These are phyloP conservation scores for Aethionema arabicum DNA, from an alignment of 345 rosid species.

Conservation along the genomic window DNA sequence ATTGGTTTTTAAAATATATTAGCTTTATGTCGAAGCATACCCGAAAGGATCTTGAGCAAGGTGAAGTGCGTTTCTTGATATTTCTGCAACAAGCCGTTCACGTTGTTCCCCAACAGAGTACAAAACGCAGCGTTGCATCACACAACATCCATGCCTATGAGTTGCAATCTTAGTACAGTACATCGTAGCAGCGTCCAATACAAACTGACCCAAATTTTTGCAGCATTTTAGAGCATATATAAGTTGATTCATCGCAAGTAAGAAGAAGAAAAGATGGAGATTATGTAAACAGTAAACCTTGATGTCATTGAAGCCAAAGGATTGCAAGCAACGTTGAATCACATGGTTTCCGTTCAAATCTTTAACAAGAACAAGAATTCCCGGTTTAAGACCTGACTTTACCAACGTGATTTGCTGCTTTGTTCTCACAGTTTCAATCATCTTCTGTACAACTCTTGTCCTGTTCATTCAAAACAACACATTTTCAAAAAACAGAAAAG, in stretches of 20 bases:
- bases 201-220: slow-evolving; percentile 44
- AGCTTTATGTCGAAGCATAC: slow-evolving; percentile 32
- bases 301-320: slow-evolving; percentile 51
- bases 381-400: slow-evolving; percentile 53
- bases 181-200: slow-evolving; percentile 60
- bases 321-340: slow-evolving; percentile 65
- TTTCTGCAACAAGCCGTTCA: slow-evolving; percentile 50
- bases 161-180: slow-evolving; percentile 65
- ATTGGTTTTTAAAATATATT: background rate
- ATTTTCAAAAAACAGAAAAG: slow-evolving; percentile 27
- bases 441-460: slow-evolving; percentile 75
- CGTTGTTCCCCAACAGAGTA: slow-evolving; percentile 48
- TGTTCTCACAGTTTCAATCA: slow-evolving; percentile 61
- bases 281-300: slow-evolving; percentile 52
- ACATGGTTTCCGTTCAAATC: slow-evolving; percentile 86
- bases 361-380: slow-evolving; percentile 60
- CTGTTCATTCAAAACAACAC: slow-evolving; percentile 37
- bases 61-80: slow-evolving; percentile 49
- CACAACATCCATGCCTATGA: slow-evolving; percentile 79
- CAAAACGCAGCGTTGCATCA: slow-evolving; percentile 62
- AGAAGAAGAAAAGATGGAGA: slow-evolving; percentile 16
- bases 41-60: slow-evolving; percentile 81
- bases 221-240: background rate
- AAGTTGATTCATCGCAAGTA: too few relatives aligned
- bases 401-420: slow-evolving; percentile 56